These are phyloP conservation scores for Paracoccidioides lutzii DNA, from an alignment of 2,329 filamentous ascomycete genomes.

Conservation along the genomic window DNA sequence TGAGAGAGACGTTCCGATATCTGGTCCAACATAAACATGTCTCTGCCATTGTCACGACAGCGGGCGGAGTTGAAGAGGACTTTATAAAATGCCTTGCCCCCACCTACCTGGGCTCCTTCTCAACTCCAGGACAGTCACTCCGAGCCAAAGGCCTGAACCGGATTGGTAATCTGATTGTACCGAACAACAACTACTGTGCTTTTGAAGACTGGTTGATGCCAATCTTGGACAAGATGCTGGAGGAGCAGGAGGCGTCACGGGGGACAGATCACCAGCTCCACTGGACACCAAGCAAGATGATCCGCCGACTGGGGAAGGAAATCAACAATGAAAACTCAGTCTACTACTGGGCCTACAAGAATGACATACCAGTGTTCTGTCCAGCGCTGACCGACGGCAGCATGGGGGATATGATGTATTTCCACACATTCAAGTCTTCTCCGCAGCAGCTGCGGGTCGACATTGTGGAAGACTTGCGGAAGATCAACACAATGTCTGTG, in stretches of 20 bases:
- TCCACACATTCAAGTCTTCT: slow-evolving; percentile 86
- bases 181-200: slow-evolving; percentile 92
- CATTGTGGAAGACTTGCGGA: slow-evolving; percentile 85
- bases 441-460: slow-evolving; percentile 73
- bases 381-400: slow-evolving; percentile 91
- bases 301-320: slow-evolving; percentile 77
- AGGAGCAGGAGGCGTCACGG: slow-evolving; percentile 76
- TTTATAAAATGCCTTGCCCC: slow-evolving; percentile 95
- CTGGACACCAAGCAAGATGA: slow-evolving; percentile 92
- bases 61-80: slow-evolving; percentile 91
- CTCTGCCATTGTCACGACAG: slow-evolving; percentile 86
- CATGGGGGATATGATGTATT: slow-evolving; percentile 95
- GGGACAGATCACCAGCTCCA: slow-evolving; percentile 53
- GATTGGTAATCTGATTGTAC: slow-evolving; percentile 90
- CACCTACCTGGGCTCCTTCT: slow-evolving; percentile 85
- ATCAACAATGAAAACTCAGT: slow-evolving; percentile 87
- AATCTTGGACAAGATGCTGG: slow-evolving; percentile 85
- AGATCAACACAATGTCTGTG: slow-evolving; percentile 84
- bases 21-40: slow-evolving; percentile 87
- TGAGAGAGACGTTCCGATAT: slow-evolving; percentile 82
- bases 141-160: slow-evolving; percentile 81
- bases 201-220: slow-evolving; percentile 98
- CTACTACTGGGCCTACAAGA: slow-evolving; percentile 96
- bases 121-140: slow-evolving; percentile 59
- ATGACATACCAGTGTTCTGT: slow-evolving; percentile 93